A percentile compares a stretch with the other conserved stretches of the same genome.
Conservation (phyloP, 129 eudicot genomes). For the Sambucus nigra region DNA sequence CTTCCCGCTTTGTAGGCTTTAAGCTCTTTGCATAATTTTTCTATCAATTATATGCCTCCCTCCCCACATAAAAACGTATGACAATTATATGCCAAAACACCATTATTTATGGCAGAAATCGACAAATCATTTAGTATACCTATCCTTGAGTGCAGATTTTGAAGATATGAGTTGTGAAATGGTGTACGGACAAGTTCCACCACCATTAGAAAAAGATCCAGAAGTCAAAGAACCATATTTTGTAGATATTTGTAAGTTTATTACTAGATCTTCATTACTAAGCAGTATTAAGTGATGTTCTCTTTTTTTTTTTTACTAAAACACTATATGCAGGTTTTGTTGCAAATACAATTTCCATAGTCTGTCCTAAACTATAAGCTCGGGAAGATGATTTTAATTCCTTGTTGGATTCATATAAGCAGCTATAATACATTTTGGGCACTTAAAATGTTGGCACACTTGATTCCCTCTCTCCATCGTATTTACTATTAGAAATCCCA, state of each 20-base stretch:
- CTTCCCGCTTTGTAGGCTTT: no score
- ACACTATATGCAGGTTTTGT: constrained; percentile 51
- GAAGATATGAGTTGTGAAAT: constrained; percentile 99
- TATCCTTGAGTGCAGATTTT: constrained; percentile 42
- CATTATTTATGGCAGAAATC: not conserved
- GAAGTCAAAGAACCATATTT: constrained; percentile 74
- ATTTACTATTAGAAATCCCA: not conserved
- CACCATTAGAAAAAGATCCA: constrained; percentile 81
- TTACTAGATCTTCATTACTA: not conserved
- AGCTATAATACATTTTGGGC: not conserved
- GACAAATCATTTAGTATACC: not conserved
- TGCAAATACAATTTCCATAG: constrained; percentile 49
- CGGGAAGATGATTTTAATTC: constrained; percentile 13
- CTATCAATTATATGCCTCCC: no score
- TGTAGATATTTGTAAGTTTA: constrained; percentile 60
- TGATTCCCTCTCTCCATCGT: not conserved
- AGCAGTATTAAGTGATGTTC: not conserved
- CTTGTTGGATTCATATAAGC: not conserved
- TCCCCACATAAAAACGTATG: not conserved
- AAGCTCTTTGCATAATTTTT: no score
- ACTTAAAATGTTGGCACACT: no score
- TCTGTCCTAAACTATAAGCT: constrained; percentile 70
- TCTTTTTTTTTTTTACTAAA: not conserved
- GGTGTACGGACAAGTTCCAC: constrained; percentile 94
- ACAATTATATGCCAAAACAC: not conserved